Base-by-base conservation (phyloP, 2,329 filamentous ascomycete genomes). In the Ascosphaera apis region DNA sequence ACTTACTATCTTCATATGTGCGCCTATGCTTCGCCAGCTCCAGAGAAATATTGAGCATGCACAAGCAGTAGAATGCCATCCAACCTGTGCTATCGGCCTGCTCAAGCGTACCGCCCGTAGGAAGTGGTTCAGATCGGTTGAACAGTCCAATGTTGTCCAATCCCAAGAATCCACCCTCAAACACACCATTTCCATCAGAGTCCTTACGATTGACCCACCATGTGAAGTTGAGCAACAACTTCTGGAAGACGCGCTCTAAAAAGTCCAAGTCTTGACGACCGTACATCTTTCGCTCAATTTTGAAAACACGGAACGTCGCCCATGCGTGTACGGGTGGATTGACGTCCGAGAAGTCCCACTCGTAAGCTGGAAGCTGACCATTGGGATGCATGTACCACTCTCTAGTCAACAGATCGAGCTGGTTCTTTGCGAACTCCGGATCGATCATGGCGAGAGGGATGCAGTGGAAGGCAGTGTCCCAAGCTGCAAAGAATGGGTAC, bases 171-270 rank as follows among this genome's bases (percentile, higher is more conserved):
- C 86, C 86, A 45, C 86, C 88, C 51, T 95, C 88, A 45, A 95
- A 95, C 18, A 95, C 78, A 49, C 95, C 93, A 61, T 95, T 95
- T 48, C 83, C 86, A 7, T 92, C 81, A 8, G 69, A 67, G 48
- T 95, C 86, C 57, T 95, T 95, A 39, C 86, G 77, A 53, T 95
- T 95, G 15, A 93, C 86, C 86, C 86, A 95, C 88, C 88, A 95
- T 3, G 88, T 95, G 54, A 95, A 95, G 60, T 95, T 95, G 42
- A 95, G 65, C 16, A 95, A 63, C 40, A 95, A 58, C 55, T 95
- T 95, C 51, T 95, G 88, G 62, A 95, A 95, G 3, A 93, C 83
- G 15, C 86, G 72, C 61, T 95, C 86, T 7, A 95, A 66, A 57
- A 93, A 95, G 55, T 95, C 88, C 21, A 93, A 63, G 52, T 95